Base-by-base conservation (phyloP, 2,329 filamentous ascomycete genomes). In the Calonectria montana region DNA sequence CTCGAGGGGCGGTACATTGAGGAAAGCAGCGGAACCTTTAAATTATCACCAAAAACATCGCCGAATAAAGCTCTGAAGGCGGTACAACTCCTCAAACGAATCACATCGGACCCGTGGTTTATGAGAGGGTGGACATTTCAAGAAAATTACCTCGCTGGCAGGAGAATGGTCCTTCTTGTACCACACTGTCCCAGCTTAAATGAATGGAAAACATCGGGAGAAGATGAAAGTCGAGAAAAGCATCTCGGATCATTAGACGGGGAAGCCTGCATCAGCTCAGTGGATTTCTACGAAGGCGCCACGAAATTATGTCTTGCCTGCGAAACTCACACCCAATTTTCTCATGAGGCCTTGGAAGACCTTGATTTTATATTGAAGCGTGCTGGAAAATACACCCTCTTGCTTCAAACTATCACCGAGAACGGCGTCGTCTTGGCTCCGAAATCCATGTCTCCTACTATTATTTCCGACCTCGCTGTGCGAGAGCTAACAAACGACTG, bases 111-210 rank as follows among this genome's bases (percentile, higher is more conserved):
- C 16, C 25, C 27, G 16, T 67, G 65, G 65, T 67, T 57, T 15
- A 39, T 39, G 9, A 57, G 65, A 45, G 65, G 48, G 29, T 67
- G 65, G 65, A 67, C 65, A 12, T 67, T 41, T 35, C 65, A 67
- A 18, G 65, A 67, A 35, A 67, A 67, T 15, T 67, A 67, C 21
- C 65, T 50, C 23, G 65, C 48, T 18, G 47, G 65, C 7, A 45
- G n/a, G 31, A 31, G 35, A 45, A 67, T 67, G 65, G 25, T 27
- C 10, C 65, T 67, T 31, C 65, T 67, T 15, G 59, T 67, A 15
- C 47, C 48, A 7, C 65, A 67, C 35, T 29, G 15, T 12, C 13
- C 31, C 2, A 31, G 27, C 8, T 64, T 64, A 21, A 47, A 64
- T 23, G 53, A 37, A 25, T 59, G 31, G 31, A 59, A 59, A 39